Evolutionary conservation across 176 grass and related monocot genomes (phyloP), one percentile per base, ranked within the genome.

Genomic region (Eragrostis curvula): DNA sequence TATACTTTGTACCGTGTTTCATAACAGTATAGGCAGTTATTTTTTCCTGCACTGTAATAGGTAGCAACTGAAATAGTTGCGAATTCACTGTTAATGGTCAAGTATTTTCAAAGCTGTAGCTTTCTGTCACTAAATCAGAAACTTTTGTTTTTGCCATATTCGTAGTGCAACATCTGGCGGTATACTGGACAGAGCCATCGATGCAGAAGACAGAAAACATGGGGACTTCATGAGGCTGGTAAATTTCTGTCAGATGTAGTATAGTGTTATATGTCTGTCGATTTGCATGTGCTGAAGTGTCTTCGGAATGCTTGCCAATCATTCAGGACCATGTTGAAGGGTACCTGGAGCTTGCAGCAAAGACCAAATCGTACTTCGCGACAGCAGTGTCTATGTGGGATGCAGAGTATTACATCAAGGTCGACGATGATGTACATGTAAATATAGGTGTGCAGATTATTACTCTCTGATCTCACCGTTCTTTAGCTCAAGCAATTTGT

Each of bases 381-480:
- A 87, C 87, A 39, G 96, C 96, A 20, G 84, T 91, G 17, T 85
- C 92, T 66, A 93, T 80, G 86, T 98, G 96, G 96, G 92, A 98
- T 69, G 96, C 96, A 21, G 92, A 98, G 68, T 98, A 95, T 81
- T 98, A 93, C 68, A 70, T 98, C 61, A 98, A 98, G 86, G 96
- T 98, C 8, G 96, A 98, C 29, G 96, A 95, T 63, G 92, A 98
- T 84, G 88, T 98, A 9, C 96, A 98, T 98, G 96, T 98, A 81
- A 98, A 98, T 89, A 93, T 98, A 84, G 92, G 96, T 98, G 55
- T 11, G 69, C 45, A 49, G 21, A 24, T 53, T 13, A 18, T 16
- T n/a, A 23, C 8, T 50, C 25, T 81, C 8, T 18, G 1, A 55
- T 77, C 3, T 28, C 24, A 49, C 3, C 3, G 3, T 70, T 14